Percentiles rank a stretch among this genome's conserved stretches.
Conservation (phyloP, 352 stramenopile genomes). For the Pythium dissotocum region DNA sequence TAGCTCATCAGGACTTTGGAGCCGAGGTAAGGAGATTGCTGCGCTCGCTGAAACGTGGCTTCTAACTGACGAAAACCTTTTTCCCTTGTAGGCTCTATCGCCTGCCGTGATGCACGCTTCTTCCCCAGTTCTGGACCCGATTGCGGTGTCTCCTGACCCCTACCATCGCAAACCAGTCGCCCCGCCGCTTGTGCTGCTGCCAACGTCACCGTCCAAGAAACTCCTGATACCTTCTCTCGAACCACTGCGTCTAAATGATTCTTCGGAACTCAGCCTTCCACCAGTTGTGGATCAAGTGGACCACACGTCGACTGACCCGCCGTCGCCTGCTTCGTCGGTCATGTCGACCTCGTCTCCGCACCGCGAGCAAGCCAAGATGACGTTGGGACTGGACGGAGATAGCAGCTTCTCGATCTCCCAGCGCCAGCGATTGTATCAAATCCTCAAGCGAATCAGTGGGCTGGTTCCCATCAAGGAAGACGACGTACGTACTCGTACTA, state of each 20-base stretch:
- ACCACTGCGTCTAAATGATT: not conserved
- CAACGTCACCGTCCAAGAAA: constrained; percentile 17
- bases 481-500: constrained; percentile 33
- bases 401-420: constrained; percentile 51
- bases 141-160: constrained; percentile 11
- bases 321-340: constrained; percentile 11
- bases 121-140: not conserved
- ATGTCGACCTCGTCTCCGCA: constrained; percentile 29
- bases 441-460: constrained; percentile 55
- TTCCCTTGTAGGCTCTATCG: not conserved
- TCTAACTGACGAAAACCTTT: not conserved
- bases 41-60: too few species aligned
- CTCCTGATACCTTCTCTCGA: constrained; percentile 5
- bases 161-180: constrained; percentile 13
- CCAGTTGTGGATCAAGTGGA: not conserved
- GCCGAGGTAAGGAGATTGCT: not conserved
- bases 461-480: constrained; percentile 55
- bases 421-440: constrained; percentile 60
- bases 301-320: not conserved
- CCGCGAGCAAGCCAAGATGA: constrained; percentile 58
- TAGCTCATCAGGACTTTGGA: constrained; percentile 12
- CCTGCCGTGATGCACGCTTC: not conserved
- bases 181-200: constrained; percentile 11
- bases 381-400: constrained; percentile 38
- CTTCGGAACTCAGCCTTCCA: not conserved